phyloP scores from a whole-genome alignment of 2,329 filamentous ascomycete genomes.

The Talaromyces amestolkiae region DNA sequence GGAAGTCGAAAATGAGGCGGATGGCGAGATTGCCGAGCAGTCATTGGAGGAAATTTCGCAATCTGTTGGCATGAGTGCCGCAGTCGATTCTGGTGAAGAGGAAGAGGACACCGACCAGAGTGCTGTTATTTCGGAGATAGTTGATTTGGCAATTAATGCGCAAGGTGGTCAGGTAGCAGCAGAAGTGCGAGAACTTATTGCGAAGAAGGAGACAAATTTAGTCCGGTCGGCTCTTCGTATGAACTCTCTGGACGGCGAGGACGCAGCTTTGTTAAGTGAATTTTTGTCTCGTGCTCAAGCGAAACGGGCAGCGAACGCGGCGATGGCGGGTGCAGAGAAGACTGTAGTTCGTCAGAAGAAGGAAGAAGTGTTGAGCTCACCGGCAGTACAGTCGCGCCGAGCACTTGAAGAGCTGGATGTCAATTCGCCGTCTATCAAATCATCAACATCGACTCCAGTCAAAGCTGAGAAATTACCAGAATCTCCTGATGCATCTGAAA shows the following conservation, averaged over 20 bases:
- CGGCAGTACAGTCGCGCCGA: constrained; percentile 34
- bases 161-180: constrained; percentile 19
- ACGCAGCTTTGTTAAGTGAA: constrained; percentile 40
- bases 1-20: constrained; percentile 7
- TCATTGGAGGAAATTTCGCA: constrained; percentile 14
- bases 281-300: constrained; percentile 43
- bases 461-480: constrained; percentile 26
- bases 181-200: constrained; percentile 28
- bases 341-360: constrained; percentile 22
- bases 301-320: constrained; percentile 36
- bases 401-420: constrained; percentile 37
- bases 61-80: neutral
- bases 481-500: constrained; percentile 21
- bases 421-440: constrained; percentile 41
- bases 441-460: constrained; percentile 12
- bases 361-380: constrained; percentile 22
- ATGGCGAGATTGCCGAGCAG: neutral
- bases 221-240: constrained; percentile 38
- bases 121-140: constrained; percentile 6
- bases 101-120: constrained; percentile 1
- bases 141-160: constrained; percentile 9
- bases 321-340: constrained; percentile 5
- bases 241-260: constrained; percentile 38
- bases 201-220: constrained; percentile 33
- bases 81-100: constrained; percentile 7